A percentile compares a stretch with the other conserved stretches of the same genome.
These are phyloP conservation scores for Rhodotorula sp. DNA, from an alignment of 1,284 basidiomycete species.

Conservation along the genomic window DNA sequence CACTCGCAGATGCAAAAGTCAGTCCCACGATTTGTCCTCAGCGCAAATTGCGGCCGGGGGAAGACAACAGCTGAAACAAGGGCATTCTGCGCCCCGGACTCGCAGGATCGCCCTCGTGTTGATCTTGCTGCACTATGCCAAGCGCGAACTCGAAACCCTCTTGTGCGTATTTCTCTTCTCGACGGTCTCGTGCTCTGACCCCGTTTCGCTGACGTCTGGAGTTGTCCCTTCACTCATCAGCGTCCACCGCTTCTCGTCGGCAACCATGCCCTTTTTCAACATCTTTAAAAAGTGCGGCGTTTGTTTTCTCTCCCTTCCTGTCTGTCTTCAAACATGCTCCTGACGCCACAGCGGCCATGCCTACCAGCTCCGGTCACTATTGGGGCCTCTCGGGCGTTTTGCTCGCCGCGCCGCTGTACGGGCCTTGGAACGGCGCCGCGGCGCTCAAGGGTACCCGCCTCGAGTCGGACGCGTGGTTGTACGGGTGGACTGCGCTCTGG, in stretches of 20 bases:
- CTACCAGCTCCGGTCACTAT: conserved; percentile 75
- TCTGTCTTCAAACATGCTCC: not conserved
- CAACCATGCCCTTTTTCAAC: conserved; percentile 84
- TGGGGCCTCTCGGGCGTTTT: conserved; percentile 77
- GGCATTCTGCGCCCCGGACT: too few species aligned
- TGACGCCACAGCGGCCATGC: not conserved
- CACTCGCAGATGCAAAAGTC: conserved; percentile 78
- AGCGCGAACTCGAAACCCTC: conserved; percentile 89
- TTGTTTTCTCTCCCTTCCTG: not conserved
- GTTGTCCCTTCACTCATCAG: conserved; percentile 45
- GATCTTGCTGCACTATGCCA: conserved; percentile 81
- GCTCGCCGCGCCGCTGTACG: conserved; percentile 75
- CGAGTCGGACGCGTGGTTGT: conserved; percentile 63
- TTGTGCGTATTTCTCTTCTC: conserved; percentile 60
- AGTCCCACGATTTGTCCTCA: conserved; percentile 4
- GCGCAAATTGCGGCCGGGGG: not conserved
- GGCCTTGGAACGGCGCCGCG: conserved; percentile 62
- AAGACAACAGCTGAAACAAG: not conserved
- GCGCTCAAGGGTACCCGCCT: conserved; percentile 68
- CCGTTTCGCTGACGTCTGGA: not conserved
- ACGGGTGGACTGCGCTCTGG: conserved; percentile 67
- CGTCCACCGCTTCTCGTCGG: conserved; percentile 90
- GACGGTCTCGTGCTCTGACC: too few species aligned
- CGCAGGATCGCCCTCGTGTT: conserved; percentile 64
- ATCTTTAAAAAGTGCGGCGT: conserved; percentile 80